These are phyloP conservation scores for Torulaspora maleeae DNA, from an alignment of 805 yeast genomes.

Conservation along the genomic window DNA sequence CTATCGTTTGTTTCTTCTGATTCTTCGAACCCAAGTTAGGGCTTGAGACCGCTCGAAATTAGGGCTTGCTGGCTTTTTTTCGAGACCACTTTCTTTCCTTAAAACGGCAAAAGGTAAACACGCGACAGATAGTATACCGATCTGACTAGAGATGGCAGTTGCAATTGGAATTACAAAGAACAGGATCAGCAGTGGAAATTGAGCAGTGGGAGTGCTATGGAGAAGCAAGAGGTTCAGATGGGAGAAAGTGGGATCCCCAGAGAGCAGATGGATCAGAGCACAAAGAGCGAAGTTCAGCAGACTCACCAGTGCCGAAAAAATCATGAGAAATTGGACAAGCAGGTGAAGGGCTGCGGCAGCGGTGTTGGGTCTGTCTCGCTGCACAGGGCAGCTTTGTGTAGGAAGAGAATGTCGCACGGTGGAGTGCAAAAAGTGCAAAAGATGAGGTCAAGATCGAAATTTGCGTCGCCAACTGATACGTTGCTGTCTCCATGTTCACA, in stretches of 20 bases:
- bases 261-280: not conserved
- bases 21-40: not conserved
- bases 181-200: not conserved
- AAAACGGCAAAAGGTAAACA: constrained; percentile 10
- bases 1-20: not conserved
- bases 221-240: not conserved
- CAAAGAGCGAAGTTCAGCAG: not conserved
- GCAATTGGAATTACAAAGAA: not conserved
- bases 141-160: not conserved
- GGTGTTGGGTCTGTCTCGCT: constrained; percentile 9
- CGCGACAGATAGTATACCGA: not conserved
- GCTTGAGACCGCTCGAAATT: not conserved
- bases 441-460: constrained; percentile 22
- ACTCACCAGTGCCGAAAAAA: not conserved
- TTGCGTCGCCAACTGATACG: constrained; percentile 55
- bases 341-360: not conserved
- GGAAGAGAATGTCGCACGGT: constrained; percentile 16
- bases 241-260: not conserved
- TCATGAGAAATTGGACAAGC: not conserved
- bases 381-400: constrained; percentile 27
- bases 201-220: not conserved
- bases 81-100: constrained; percentile 4
- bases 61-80: not conserved
- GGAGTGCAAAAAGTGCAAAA: constrained; percentile 9
- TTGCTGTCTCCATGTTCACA: constrained; percentile 56